These are phyloP conservation scores for Diaporthe sp. DNA, from an alignment of 2,329 filamentous ascomycete species.

Conservation along the genomic window DNA sequence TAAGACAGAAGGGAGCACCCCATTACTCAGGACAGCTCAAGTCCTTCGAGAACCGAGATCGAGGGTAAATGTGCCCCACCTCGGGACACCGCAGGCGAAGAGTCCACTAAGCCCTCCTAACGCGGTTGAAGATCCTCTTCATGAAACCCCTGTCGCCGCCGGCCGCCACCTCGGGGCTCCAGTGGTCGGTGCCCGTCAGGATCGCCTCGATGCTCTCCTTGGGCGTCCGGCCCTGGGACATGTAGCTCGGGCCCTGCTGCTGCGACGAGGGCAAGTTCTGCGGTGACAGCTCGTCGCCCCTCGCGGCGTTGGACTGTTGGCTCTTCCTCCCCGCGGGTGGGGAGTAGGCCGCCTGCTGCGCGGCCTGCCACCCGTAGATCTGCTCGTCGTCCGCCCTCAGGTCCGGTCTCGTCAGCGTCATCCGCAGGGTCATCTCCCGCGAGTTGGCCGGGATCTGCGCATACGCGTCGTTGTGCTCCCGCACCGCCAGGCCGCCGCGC, in stretches of 20 bases:
- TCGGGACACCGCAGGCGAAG: conserved; percentile 37
- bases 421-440: conserved; percentile 94
- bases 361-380: conserved; percentile 76
- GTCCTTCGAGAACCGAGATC: neutral
- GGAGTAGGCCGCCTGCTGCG: conserved; percentile 50
- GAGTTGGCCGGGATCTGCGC: conserved; percentile 50
- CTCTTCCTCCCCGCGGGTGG: conserved; percentile 60
- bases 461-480: conserved; percentile 43
- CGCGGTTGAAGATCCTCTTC: conserved; percentile 75
- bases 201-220: conserved; percentile 70
- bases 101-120: conserved; percentile 59
- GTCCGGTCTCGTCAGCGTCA: conserved; percentile 94
- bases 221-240: conserved; percentile 53
- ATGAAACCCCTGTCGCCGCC: conserved; percentile 67
- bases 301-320: conserved; percentile 58
- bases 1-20: no score
- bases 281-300: conserved; percentile 23
- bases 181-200: conserved; percentile 68
- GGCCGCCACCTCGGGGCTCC: conserved; percentile 54
- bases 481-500: neutral
- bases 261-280: conserved; percentile 44
- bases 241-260: conserved; percentile 51
- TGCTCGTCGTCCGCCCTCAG: conserved; percentile 81
- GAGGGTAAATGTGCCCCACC: conserved; percentile 11
- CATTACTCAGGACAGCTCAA: neutral